phyloP scores from a whole-genome alignment of 768 basidiomycete species.

The Termitomyces sp. region DNA sequence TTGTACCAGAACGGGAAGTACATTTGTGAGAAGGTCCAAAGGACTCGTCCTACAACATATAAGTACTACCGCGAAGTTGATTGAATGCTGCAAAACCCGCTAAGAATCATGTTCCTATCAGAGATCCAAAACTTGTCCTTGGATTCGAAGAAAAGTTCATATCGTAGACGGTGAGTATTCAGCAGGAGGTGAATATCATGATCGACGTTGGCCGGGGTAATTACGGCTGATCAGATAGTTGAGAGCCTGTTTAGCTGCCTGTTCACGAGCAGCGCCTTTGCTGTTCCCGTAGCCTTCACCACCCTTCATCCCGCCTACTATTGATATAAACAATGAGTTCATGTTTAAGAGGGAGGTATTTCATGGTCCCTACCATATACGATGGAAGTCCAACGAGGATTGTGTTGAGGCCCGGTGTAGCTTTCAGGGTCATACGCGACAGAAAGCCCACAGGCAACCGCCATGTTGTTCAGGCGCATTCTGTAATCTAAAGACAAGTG shows the following conservation, averaged over 20 bases:
- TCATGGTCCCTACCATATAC: slow-evolving; percentile 7
- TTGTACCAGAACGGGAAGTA: neutral
- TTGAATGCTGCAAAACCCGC: neutral
- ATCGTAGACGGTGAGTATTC: neutral
- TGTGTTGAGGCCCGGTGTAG: slow-evolving; percentile 3
- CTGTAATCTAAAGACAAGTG: slow-evolving; percentile 5
- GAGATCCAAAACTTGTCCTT: neutral
- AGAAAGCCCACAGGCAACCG: neutral
- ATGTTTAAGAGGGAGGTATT: neutral
- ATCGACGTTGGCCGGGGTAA: neutral
- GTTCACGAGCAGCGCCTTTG: slow-evolving; percentile 4
- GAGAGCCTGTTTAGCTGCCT: neutral
- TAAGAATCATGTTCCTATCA: neutral
- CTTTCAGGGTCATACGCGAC: neutral
- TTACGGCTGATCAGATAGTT: neutral
- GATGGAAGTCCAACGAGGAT: slow-evolving; percentile 4
- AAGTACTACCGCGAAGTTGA: neutral
- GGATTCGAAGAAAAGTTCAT: too few relatives aligned
- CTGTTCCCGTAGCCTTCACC: neutral
- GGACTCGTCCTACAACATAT: too few relatives aligned
- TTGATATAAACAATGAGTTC: neutral
- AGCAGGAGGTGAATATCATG: neutral
- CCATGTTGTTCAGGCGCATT: slow-evolving; percentile 11
- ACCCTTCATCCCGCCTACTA: slow-evolving; percentile 1
- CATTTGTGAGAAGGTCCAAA: neutral